Evolutionary conservation across 768 basidiomycete genomes (phyloP).

Genomic region (Solioccasus polychromus): DNA sequence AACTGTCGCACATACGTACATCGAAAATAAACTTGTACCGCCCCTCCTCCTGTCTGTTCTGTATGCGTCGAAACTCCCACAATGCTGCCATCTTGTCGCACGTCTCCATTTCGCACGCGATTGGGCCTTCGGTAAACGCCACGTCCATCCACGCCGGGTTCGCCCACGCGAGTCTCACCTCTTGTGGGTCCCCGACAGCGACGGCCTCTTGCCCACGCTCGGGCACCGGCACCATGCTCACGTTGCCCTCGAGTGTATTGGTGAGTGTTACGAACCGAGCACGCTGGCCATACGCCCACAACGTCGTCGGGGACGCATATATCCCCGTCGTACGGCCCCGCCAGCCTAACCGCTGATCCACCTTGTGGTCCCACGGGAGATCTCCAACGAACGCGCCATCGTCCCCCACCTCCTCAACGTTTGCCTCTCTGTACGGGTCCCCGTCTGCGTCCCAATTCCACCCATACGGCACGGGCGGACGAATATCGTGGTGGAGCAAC

Average conservation of each 20-base stretch:
- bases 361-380: conserved; percentile 62
- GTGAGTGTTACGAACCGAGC: conserved; percentile 42
- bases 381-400: conserved; percentile 42
- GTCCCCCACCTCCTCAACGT: not conserved
- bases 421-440: not conserved
- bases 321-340: conserved; percentile 75
- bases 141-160: conserved; percentile 61
- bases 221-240: conserved; percentile 38
- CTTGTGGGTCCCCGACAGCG: conserved; percentile 34
- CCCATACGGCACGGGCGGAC: conserved; percentile 44
- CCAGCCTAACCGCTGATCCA: conserved; percentile 64
- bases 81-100: conserved; percentile 44
- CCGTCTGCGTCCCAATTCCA: conserved; percentile 43
- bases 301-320: conserved; percentile 33
- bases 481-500: conserved; percentile 53
- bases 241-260: conserved; percentile 40
- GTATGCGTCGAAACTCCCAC: conserved; percentile 49
- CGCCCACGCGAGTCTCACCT: conserved; percentile 36
- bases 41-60: conserved; percentile 47
- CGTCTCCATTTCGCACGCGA: conserved; percentile 36
- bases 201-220: not conserved
- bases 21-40: conserved; percentile 61
- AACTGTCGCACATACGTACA: conserved; percentile 31
- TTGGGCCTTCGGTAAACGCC: conserved; percentile 48
- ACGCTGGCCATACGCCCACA: conserved; percentile 53